These are phyloP conservation scores for Leccinum cinnamomeum DNA, from an alignment of 1,284 basidiomycete genomes.

Conservation along the genomic window DNA sequence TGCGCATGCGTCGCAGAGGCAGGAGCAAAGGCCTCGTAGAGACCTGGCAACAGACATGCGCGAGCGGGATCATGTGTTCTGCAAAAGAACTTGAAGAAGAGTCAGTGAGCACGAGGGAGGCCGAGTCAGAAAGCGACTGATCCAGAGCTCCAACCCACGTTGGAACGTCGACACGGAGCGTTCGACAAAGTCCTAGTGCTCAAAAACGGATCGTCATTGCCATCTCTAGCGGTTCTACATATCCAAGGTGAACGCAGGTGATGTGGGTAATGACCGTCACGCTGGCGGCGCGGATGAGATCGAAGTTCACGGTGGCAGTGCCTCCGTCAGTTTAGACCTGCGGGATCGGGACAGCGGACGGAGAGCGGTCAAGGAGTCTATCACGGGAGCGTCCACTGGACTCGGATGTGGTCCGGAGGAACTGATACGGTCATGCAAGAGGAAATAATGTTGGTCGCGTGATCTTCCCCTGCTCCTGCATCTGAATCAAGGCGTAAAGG, in stretches of 20 bases:
- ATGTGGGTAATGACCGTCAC: background rate
- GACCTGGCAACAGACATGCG: conserved; percentile 28
- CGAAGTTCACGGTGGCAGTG: background rate
- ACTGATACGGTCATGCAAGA: conserved; percentile 23
- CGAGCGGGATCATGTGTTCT: conserved; percentile 27
- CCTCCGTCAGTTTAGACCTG: background rate
- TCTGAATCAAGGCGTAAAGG: conserved; percentile 1
- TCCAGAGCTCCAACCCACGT: background rate
- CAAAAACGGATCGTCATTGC: conserved; percentile 30
- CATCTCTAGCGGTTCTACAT: conserved; percentile 25
- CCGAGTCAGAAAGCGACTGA: conserved; percentile 25
- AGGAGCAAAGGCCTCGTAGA: conserved; percentile 35
- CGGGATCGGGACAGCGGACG: conserved; percentile 5
- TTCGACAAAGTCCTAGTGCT: background rate
- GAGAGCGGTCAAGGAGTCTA: conserved; percentile 24
- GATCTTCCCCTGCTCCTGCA: background rate
- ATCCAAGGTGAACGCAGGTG: background rate
- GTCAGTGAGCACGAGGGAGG: conserved; percentile 23
- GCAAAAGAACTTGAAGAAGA: conserved; percentile 13
- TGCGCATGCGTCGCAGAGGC: conserved; percentile 29
- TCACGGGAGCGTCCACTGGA: conserved; percentile 12
- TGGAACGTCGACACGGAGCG: background rate
- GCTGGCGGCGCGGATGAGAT: background rate
- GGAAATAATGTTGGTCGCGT: background rate
- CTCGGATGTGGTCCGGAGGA: conserved; percentile 21